Percentiles rank a stretch among this genome's conserved stretches.
These are phyloP conservation scores for Biscogniauxia mediterranea DNA, from an alignment of 2,329 filamentous ascomycete genomes.

Conservation along the genomic window DNA sequence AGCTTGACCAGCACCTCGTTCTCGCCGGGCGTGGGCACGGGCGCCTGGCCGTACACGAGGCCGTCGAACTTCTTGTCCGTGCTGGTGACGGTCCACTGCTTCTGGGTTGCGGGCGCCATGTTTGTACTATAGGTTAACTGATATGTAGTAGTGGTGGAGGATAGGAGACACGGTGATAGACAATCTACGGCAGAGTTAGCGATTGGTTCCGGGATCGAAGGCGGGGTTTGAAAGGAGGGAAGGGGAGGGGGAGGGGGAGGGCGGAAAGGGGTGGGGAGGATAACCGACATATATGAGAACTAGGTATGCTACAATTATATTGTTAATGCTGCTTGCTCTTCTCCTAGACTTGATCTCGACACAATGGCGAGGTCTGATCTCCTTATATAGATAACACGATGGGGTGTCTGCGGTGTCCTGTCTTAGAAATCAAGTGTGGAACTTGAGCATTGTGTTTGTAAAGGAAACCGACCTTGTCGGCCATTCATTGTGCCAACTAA, in stretches of 20 bases:
- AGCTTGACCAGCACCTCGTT: slow-evolving; percentile 70
- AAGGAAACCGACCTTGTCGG: background rate
- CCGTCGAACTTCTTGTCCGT: slow-evolving; percentile 56
- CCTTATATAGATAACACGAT: background rate
- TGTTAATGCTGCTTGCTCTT: background rate
- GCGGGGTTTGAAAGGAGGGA: no score
- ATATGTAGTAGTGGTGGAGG: no score
- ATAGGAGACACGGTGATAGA: background rate
- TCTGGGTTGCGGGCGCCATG: slow-evolving; percentile 39
- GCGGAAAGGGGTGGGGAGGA: no score
- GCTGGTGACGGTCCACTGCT: slow-evolving; percentile 56
- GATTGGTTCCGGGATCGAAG: background rate
- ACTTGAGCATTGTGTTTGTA: no score
- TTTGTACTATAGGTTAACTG: no score
- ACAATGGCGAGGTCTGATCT: background rate
- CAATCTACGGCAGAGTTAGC: background rate
- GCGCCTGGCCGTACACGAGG: slow-evolving; percentile 52
- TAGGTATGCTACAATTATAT: background rate
- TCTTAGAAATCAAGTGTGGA: background rate
- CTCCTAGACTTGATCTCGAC: background rate
- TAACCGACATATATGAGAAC: background rate
- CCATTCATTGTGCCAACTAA: background rate
- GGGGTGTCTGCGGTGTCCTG: no score
- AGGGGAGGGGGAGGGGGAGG: no score
- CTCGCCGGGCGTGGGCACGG: slow-evolving; percentile 63